phyloP scores from a whole-genome alignment of 805 yeast genomes.

The Tetrapisispora taiwanensis region DNA sequence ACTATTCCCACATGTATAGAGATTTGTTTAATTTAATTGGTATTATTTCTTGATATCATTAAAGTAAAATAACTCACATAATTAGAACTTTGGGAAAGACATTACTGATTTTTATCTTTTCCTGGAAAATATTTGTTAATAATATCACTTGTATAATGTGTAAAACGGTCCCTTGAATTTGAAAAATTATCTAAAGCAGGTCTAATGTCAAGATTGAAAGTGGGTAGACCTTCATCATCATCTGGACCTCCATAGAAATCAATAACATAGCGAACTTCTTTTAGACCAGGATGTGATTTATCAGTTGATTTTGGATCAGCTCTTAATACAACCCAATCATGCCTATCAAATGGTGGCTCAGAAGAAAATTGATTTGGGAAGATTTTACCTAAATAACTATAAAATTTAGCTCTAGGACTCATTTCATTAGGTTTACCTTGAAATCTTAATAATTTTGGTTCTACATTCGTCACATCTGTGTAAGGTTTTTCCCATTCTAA shows the following conservation, averaged over 20 bases:
- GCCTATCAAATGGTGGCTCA: conserved; percentile 93
- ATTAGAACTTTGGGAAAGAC: no score
- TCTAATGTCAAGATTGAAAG: conserved; percentile 86
- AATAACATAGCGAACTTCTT: conserved; percentile 77
- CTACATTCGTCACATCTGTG: conserved; percentile 40
- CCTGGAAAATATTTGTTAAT: neutral
- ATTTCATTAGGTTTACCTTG: conserved; percentile 86
- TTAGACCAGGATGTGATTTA: conserved; percentile 39
- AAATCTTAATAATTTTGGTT: conserved; percentile 74
- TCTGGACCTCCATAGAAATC: conserved; percentile 97
- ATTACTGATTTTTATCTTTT: neutral
- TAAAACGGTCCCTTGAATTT: conserved; percentile 58
- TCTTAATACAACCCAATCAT: conserved; percentile 94
- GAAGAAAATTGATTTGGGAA: conserved; percentile 66
- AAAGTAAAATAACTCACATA: no score
- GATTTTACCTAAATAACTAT: conserved; percentile 51
- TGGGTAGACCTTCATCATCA: conserved; percentile 79
- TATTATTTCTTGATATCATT: neutral
- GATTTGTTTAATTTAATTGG: no score
- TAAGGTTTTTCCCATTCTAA: conserved; percentile 81
- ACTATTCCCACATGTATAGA: no score
- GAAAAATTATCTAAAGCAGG: conserved; percentile 75
- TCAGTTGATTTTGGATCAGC: conserved; percentile 30
- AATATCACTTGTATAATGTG: conserved; percentile 29
- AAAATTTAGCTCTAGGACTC: conserved; percentile 74